A percentile compares a stretch with the other conserved stretches of the same genome.
These are phyloP conservation scores for Polysphondylium violaceum DNA, from an alignment of 78 protist genomes.

Conservation along the genomic window DNA sequence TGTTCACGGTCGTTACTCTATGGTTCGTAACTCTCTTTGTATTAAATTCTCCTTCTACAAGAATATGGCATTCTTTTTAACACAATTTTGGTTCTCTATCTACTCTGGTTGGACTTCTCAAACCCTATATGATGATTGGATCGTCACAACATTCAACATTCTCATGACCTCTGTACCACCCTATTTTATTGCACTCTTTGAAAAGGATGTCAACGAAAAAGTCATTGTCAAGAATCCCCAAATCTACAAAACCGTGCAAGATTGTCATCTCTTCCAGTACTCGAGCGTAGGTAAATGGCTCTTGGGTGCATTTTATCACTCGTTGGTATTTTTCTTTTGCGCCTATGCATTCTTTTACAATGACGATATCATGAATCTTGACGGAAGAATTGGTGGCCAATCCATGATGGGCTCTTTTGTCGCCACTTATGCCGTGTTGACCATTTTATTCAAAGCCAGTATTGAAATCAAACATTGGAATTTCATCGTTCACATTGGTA, in stretches of 20 bases:
- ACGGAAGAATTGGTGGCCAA: slow-evolving; percentile 41
- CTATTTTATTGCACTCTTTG: slow-evolving; percentile 66
- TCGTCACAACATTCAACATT: slow-evolving; percentile 86
- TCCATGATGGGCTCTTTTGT: background rate
- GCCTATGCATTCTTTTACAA: slow-evolving; percentile 4
- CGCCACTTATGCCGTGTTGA: slow-evolving; percentile 1
- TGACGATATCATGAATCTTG: background rate
- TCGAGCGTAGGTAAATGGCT: background rate
- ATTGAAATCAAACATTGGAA: slow-evolving; percentile 46
- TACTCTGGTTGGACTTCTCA: slow-evolving; percentile 64
- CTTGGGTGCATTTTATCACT: slow-evolving; percentile 31
- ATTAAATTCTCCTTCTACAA: slow-evolving; percentile 92
- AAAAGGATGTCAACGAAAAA: slow-evolving; percentile 69
- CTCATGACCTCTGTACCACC: slow-evolving; percentile 89
- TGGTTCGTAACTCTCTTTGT: slow-evolving; percentile 70
- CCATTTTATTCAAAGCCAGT: slow-evolving; percentile 13
- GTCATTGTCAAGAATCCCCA: slow-evolving; percentile 41
- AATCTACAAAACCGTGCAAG: slow-evolving; percentile 39
- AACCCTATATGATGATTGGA: slow-evolving; percentile 82
- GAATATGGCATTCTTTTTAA: slow-evolving; percentile 84
- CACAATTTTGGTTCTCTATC: slow-evolving; percentile 81
- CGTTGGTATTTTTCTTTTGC: slow-evolving; percentile 14
- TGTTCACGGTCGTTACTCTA: slow-evolving; percentile 93
- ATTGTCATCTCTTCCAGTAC: slow-evolving; percentile 24
- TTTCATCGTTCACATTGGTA: slow-evolving; percentile 5